These are phyloP conservation scores for Mucor circinelloides DNA, from an alignment of 371 early-diverging fungal genomes.

Conservation along the genomic window DNA sequence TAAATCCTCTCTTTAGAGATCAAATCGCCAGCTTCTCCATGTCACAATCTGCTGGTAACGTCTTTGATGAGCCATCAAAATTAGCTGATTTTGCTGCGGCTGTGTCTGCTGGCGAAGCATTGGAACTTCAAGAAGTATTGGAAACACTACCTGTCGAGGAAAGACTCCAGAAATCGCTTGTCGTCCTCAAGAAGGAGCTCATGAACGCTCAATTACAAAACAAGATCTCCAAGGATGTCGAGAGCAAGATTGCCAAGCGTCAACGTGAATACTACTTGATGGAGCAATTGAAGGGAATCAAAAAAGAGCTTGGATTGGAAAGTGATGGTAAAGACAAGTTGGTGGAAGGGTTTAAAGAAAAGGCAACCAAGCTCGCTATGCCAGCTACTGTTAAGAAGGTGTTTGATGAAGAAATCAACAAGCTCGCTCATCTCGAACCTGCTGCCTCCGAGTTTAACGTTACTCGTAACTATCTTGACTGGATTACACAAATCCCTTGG, in stretches of 20 bases:
- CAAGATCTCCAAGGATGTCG: conserved; percentile 95
- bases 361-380: conserved; percentile 82
- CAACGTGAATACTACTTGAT: conserved; percentile 97
- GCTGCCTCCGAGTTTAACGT: conserved; percentile 96
- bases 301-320: conserved; percentile 96
- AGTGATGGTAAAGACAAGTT: conserved; percentile 97
- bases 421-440: conserved; percentile 93
- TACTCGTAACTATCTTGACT: conserved; percentile 96
- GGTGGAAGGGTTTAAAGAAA: conserved; percentile 89
- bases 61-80: conserved; percentile 93
- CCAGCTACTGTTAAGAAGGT: conserved; percentile 90
- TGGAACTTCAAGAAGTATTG: conserved; percentile 91
- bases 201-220: conserved; percentile 95
- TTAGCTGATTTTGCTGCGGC: conserved; percentile 97
- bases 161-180: conserved; percentile 87
- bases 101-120: conserved; percentile 87
- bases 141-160: conserved; percentile 89
- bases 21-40: conserved; percentile 96
- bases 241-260: conserved; percentile 92
- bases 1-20: conserved; percentile 95
- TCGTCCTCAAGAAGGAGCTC: conserved; percentile 95
- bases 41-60: conserved; percentile 93
- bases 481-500: conserved; percentile 98
- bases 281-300: conserved; percentile 98
- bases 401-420: conserved; percentile 95